These are phyloP conservation scores for Athelia sp. DNA, from an alignment of 1,284 basidiomycete genomes.

Conservation along the genomic window DNA sequence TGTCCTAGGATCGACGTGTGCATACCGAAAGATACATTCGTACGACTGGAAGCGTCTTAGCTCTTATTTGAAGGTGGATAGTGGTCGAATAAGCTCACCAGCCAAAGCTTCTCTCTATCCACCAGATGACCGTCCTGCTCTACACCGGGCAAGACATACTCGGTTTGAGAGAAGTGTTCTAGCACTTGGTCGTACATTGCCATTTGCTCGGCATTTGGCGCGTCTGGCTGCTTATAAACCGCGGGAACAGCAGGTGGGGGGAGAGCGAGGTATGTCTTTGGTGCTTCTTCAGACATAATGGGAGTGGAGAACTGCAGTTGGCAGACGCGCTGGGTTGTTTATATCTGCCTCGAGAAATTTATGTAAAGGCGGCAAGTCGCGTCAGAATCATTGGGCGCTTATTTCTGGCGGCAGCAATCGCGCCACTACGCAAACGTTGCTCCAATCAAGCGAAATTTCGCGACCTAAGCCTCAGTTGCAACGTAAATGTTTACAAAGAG, in stretches of 20 bases:
- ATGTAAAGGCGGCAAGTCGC: no score
- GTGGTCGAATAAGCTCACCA: slow-evolving; percentile 19
- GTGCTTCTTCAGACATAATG: no score
- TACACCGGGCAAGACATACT: slow-evolving; percentile 48
- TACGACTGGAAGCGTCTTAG: slow-evolving; percentile 34
- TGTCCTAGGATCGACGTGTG: slow-evolving; percentile 19
- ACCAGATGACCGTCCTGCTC: slow-evolving; percentile 37
- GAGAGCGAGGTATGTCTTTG: slow-evolving; percentile 25
- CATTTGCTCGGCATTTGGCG: slow-evolving; percentile 42
- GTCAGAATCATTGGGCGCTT: no score
- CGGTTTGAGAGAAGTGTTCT: slow-evolving; percentile 47
- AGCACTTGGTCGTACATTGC: slow-evolving; percentile 51
- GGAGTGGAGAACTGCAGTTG: no score
- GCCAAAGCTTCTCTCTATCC: slow-evolving; percentile 73
- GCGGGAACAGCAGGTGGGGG: slow-evolving; percentile 25
- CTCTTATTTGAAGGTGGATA: neutral
- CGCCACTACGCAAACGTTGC: no score
- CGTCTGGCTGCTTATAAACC: slow-evolving; percentile 25
- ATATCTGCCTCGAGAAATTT: no score
- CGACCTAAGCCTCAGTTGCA: no score
- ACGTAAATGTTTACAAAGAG: no score
- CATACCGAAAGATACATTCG: slow-evolving; percentile 60
- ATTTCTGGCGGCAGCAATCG: no score
- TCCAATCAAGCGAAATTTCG: no score
- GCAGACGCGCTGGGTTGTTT: no score